A percentile compares a stretch with the other conserved stretches of the same genome.
These are phyloP conservation scores for Haplosporangium gracile DNA, from an alignment of 192 early-diverging fungal genomes.

Conservation along the genomic window DNA sequence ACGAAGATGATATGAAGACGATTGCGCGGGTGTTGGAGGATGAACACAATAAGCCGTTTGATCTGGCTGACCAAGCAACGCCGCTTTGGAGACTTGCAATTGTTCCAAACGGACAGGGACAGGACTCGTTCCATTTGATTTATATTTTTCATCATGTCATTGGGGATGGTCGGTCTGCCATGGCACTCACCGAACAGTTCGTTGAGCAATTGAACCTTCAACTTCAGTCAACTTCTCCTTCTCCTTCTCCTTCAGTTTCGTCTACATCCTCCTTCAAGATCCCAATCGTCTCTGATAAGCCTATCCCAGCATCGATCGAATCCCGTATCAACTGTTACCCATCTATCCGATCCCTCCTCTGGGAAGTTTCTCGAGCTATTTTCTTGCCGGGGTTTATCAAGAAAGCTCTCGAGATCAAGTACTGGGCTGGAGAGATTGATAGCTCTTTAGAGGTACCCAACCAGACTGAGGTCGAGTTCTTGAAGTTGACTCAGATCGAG, in stretches of 20 bases:
- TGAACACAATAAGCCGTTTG: slow-evolving; percentile 46
- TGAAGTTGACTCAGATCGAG: slow-evolving; percentile 11
- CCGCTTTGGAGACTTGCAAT: slow-evolving; percentile 44
- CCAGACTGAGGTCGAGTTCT: slow-evolving; percentile 20
- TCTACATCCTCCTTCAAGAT: slow-evolving; percentile 1
- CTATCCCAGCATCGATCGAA: slow-evolving; percentile 38
- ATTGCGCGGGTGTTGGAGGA: slow-evolving; percentile 22
- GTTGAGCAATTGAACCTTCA: slow-evolving; percentile 27
- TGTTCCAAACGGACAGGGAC: not conserved
- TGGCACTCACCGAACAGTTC: slow-evolving; percentile 32
- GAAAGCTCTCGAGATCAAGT: slow-evolving; percentile 31
- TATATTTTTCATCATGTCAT: slow-evolving; percentile 53
- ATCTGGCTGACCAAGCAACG: slow-evolving; percentile 13
- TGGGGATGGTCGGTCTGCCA: slow-evolving; percentile 45
- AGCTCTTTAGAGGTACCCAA: slow-evolving; percentile 35
- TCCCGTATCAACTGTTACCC: slow-evolving; percentile 36
- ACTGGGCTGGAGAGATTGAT: slow-evolving; percentile 55
- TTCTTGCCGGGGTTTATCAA: slow-evolving; percentile 31
- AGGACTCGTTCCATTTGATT: slow-evolving; percentile 21
- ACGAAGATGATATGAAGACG: not conserved
- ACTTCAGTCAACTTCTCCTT: not conserved
- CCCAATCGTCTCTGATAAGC: not conserved
- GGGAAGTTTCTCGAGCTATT: slow-evolving; percentile 22
- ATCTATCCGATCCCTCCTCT: slow-evolving; percentile 29
- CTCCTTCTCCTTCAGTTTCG: not conserved